Evolutionary conservation across 345 rosid species (phyloP), one percentile per base, ranked within the genome.

Genomic region (Chamaenerion angustifolium): DNA sequence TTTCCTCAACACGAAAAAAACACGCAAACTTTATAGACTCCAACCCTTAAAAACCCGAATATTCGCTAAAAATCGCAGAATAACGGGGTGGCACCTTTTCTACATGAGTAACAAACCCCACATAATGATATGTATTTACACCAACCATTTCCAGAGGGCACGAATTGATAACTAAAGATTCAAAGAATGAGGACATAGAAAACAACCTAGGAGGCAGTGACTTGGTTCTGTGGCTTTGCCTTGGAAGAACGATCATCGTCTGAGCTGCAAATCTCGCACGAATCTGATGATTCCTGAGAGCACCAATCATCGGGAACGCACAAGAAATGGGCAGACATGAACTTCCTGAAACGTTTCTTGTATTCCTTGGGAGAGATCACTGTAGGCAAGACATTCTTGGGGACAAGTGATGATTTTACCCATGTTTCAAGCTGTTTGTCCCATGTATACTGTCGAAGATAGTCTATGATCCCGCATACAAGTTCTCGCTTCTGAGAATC

Each of bases 341-440:
- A 92, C 64, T 84, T 92, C 55, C 95, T 81, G 78, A 92, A 88
- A 68, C 96, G 72, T 41, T 79, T 82, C 76, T 92, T 92, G 69
- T 92, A 92, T 59, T 92, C 99, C 41, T 44, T 79, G 0, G 99
- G 96, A 56, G 95, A 87, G 42, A 92, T 85, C 12, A 92, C 83
- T 13, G 99, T 92, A 0, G 99, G 99, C 63, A 64, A 64, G 12
- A 77, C 62, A 54, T 92, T 92, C 76, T 63, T 82, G 1, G 99
- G 94, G 19, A 82, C 86, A 3, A 92, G 72, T 3, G 99, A 88
- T 47, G 94, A 72, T 71, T 92, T 92, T 25, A 82, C 99, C 99
- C 95, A 92, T 11, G 99, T 88, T 71, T 92, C 99, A 4, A 88
- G 62, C 43, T 87, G 96, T 61, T 92, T 92, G 76, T 92, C 98